Evolutionary conservation across 73 alveolate species (phyloP), one percentile per base, ranked within the genome.

Genomic region (Paramecium biaurelia): DNA sequence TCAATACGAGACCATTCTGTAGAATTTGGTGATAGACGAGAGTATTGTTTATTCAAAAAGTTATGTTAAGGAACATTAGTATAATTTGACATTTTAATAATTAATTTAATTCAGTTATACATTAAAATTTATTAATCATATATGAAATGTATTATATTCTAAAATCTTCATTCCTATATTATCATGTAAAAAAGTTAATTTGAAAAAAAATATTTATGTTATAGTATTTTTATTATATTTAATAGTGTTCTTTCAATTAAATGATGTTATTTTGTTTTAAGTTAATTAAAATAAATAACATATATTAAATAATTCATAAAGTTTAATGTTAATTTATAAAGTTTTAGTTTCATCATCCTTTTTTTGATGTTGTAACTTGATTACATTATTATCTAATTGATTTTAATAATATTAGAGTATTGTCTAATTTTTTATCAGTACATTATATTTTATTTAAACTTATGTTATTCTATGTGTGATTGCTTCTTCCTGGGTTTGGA

Each of bases 1-100:
- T 88, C 93, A 20, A 88, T 41, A 7, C 70, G 37, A 20, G 70
- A 7, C 93, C 93, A 88, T 70, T 88, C 90, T 20, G 85, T 30
- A 30, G 84, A 68, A 21, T 35, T 88, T 5, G 93, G 84, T 26
- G 93, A 56, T 11, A 88, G 59, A 20, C 79, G 70, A 18, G 93
- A 68, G 26, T 88, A 82, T 63, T 63, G 9, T 88, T 63, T 56
- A 38, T 32, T 49, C 45, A 88, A 43, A 43, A 70, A 88, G 49
- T 88, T 79, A 20, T 41, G 90, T 79, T 79, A 35, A 34, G 86
- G 86, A 15, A 72, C 28, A 38, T 72, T 72, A 32, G 86, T 37
- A 38, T 72, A 72, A 38, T 34, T 72, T 14, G 86, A 72, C 86
- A 72, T 72, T n/a, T 72, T 72, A 34, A 72, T 34, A 72, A 72